A percentile compares a stretch with the other conserved stretches of the same genome.
Conservation (phyloP, 306 rosid species). For the Rosa chinensis region DNA sequence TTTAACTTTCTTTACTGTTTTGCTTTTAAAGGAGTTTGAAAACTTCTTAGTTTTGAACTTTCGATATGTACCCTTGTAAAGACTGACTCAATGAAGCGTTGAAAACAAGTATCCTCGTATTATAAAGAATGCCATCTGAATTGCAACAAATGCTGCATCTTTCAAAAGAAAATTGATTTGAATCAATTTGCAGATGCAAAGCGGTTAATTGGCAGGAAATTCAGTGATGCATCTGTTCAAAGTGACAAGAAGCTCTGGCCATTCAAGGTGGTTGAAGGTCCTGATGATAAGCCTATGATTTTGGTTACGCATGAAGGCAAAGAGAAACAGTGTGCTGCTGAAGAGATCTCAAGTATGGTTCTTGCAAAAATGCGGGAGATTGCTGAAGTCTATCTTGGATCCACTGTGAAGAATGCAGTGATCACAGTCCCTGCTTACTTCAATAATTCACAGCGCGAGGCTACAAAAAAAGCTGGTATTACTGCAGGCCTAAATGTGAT, state of each 20-base stretch:
- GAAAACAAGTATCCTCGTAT: background rate
- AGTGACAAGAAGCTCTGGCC: background rate
- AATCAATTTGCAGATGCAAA: background rate
- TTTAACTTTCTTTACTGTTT: too few relatives aligned
- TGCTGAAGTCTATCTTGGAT: background rate
- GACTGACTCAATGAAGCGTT: too few relatives aligned
- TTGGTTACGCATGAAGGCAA: background rate
- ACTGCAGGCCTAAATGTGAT: background rate
- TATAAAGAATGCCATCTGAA: background rate
- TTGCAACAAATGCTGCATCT: too few relatives aligned
- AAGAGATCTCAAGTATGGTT: too few relatives aligned
- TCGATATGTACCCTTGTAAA: background rate
- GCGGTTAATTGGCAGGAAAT: background rate
- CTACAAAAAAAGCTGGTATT: background rate
- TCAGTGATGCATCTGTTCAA: background rate
- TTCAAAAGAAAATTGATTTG: too few relatives aligned
- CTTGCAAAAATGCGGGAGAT: too few relatives aligned
- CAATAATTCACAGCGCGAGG: background rate
- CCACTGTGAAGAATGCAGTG: background rate
- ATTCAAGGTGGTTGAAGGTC: background rate
- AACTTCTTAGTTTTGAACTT: background rate
- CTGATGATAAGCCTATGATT: background rate
- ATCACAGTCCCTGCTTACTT: background rate
- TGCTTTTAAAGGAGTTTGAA: too few relatives aligned
- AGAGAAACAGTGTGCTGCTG: background rate